Evolutionary conservation across 2,329 filamentous ascomycete genomes (phyloP).

Genomic region (Thermomyces lanuginosus): DNA sequence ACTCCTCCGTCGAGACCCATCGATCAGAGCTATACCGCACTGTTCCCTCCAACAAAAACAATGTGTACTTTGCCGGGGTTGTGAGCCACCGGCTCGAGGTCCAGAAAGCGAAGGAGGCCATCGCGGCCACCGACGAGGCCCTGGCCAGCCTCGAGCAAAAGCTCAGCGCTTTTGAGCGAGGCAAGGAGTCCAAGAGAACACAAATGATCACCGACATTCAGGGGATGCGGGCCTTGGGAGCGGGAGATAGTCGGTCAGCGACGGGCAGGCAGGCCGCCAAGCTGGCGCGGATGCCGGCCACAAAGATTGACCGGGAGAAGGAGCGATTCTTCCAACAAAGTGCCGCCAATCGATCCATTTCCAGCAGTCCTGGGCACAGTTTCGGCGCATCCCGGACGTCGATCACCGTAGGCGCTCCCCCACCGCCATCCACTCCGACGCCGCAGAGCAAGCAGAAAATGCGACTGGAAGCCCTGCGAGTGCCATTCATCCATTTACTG

Average conservation of each 20-base stretch:
- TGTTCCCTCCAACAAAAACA: conserved; percentile 25
- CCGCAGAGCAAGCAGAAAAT: conserved; percentile 21
- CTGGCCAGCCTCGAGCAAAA: conserved; percentile 43
- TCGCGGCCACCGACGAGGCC: conserved; percentile 42
- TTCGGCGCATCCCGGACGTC: conserved; percentile 23
- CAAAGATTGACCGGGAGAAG: conserved; percentile 25
- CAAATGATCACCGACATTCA: conserved; percentile 22
- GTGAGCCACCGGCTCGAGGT: conserved; percentile 42
- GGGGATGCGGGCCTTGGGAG: conserved; percentile 21
- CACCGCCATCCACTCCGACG: conserved; percentile 29
- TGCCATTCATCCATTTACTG: conserved; percentile 36
- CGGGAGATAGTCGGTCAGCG: conserved; percentile 18
- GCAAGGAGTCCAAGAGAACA: conserved; percentile 44
- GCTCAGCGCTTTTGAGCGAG: conserved; percentile 41
- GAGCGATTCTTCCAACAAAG: conserved; percentile 26
- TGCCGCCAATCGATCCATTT: conserved; percentile 22
- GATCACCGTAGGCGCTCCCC: conserved; percentile 18
- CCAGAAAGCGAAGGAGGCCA: conserved; percentile 38
- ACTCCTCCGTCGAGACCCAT: conserved; percentile 36
- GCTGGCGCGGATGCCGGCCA: conserved; percentile 17
- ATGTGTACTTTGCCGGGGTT: conserved; percentile 39
- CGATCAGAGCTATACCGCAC: conserved; percentile 42
- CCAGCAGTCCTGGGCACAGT: conserved; percentile 27
- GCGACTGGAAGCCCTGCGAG: conserved; percentile 29
- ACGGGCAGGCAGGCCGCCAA: conserved; percentile 15